phyloP scores from a whole-genome alignment of 2,329 filamentous ascomycete genomes.

The Metarhizium album region DNA sequence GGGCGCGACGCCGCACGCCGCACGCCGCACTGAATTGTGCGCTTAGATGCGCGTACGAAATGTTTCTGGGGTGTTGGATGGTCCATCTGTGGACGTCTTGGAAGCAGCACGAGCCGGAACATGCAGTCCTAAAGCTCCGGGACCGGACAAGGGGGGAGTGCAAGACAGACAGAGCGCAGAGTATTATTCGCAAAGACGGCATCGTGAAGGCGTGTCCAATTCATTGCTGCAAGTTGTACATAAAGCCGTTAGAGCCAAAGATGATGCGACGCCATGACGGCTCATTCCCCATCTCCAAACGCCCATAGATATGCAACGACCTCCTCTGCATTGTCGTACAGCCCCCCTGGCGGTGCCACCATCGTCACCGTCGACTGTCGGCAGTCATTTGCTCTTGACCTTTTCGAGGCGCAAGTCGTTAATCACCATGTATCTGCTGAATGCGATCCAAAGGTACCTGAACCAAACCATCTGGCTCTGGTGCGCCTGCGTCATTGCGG shows the following conservation, averaged over 20 bases:
- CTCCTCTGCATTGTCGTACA: background rate
- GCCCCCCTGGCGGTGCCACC: background rate
- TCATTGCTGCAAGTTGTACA: background rate
- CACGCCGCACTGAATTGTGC: too few relatives aligned
- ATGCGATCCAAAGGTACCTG: constrained; percentile 83
- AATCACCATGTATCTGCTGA: constrained; percentile 90
- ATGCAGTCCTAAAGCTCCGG: too few relatives aligned
- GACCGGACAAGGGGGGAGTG: too few relatives aligned
- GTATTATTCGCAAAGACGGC: background rate
- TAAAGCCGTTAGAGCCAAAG: background rate
- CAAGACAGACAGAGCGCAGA: background rate
- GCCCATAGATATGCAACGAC: constrained; percentile 1
- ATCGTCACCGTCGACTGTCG: background rate
- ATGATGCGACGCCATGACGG: background rate
- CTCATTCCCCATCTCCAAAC: constrained; percentile 16
- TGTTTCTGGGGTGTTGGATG: too few relatives aligned
- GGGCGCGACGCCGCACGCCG: too few relatives aligned
- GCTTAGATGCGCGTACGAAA: too few relatives aligned
- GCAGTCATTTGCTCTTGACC: constrained; percentile 12
- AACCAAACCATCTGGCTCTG: constrained; percentile 98
- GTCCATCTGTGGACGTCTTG: too few relatives aligned
- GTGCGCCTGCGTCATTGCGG: constrained; percentile 83
- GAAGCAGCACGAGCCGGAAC: too few relatives aligned
- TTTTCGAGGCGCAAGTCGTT: constrained; percentile 65
- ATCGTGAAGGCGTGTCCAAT: background rate